Evolutionary conservation across 345 rosid genomes (phyloP), one percentile per base, ranked within the genome.

Genomic region (Pistacia atlantica): DNA sequence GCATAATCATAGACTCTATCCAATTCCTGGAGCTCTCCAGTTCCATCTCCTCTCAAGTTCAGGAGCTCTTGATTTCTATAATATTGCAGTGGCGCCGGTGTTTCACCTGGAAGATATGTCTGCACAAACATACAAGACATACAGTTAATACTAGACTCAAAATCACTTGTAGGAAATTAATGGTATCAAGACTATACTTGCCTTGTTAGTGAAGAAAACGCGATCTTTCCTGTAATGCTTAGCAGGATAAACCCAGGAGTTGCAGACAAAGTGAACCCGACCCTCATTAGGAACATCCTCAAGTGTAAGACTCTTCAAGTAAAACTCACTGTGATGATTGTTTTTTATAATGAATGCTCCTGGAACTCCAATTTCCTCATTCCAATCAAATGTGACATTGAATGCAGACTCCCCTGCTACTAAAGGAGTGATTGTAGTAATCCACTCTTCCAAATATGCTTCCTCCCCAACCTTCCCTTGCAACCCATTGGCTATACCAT

Each of bases 1-100:
- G 90, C 97, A 82, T 94, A 94, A 78, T 94, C 98, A 78, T 94
- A 94, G 8, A 92, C 89, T 55, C 97, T 83, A 69, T 94, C 97
- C 90, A 87, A 82, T 86, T 92, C 92, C 55, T 92, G 62, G 3
- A 91, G 91, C 89, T 90, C 87, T 75, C 91, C 91, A 71, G 81
- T 61, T 1, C 91, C 97, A 37, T 84, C 82, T 68, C 98, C 98
- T 88, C 98, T 86, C 74, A 94, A 78, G 49, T 66, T 85, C 67
- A 42, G 22, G 0, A 94, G 83, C 60, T 94, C 98, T 75, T 89
- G 88, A 76, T 89, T 87, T 74, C 94, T 87, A 74, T 90, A 90
- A 80, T 87, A 85, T 0, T 48, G 75, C 8, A 94, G 68, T 4
- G 90, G 77, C 25, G n/a, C 25, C 1, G 98, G 98, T 6, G 92